A percentile compares a stretch with the other conserved stretches of the same genome.
These are phyloP conservation scores for Psilocybe sp. DNA, from an alignment of 768 basidiomycete species.

Conservation along the genomic window DNA sequence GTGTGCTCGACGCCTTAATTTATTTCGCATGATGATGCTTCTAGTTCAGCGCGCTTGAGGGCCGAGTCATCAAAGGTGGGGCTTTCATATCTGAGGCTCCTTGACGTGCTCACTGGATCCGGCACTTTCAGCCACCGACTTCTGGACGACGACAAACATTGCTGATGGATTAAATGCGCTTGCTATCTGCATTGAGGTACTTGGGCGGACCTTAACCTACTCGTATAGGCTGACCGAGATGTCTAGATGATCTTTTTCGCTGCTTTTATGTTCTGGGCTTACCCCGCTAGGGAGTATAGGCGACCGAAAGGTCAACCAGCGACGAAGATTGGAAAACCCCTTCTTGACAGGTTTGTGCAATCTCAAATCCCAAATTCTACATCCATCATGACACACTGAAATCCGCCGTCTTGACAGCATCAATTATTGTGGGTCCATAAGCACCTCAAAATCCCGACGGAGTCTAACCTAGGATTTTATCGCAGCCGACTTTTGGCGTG, in stretches of 20 bases:
- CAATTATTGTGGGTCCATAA: conserved; percentile 25
- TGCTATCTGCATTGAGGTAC: conserved; percentile 79
- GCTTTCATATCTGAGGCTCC: conserved; percentile 2
- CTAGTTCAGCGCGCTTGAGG: conserved; percentile 66
- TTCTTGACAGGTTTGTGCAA: conserved; percentile 62
- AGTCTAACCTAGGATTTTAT: not conserved
- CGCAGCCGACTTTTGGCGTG: conserved; percentile 15
- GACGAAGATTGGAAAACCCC: conserved; percentile 64
- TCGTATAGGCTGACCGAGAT: conserved; percentile 7
- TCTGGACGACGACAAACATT: conserved; percentile 85
- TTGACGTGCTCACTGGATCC: not conserved
- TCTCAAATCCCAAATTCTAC: conserved; percentile 22
- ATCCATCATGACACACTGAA: not conserved
- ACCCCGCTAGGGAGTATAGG: conserved; percentile 67
- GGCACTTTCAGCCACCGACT: conserved; percentile 51
- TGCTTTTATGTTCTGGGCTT: conserved; percentile 79
- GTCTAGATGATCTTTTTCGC: conserved; percentile 83
- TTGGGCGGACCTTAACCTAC: conserved; percentile 1
- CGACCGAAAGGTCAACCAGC: conserved; percentile 30
- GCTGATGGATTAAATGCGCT: conserved; percentile 83
- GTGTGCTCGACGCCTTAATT: not conserved
- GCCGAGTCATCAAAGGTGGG: conserved; percentile 64
- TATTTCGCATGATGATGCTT: not conserved
- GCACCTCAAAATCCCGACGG: not conserved
- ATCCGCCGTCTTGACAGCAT: conserved; percentile 19